Conservation (phyloP, 352 stramenopile species). For the Phytophthora constricta region DNA sequence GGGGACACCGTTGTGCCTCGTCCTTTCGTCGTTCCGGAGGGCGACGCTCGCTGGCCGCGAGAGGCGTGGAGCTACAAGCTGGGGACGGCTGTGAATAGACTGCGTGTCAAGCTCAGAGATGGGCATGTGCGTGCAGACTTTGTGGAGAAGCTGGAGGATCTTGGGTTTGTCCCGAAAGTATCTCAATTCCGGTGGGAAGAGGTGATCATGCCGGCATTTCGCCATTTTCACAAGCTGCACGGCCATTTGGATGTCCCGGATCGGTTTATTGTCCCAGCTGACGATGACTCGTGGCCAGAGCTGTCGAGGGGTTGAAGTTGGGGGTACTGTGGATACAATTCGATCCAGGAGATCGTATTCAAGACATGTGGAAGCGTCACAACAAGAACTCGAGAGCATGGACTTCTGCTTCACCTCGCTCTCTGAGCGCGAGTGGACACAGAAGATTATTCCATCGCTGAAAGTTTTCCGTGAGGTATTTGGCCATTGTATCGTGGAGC, state of each 20-base stretch:
- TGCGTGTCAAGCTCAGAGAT: conserved; percentile 21
- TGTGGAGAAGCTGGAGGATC: conserved; percentile 10
- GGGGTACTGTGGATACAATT: conserved; percentile 21
- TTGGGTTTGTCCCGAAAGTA: conserved; percentile 36
- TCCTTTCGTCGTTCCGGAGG: conserved; percentile 34
- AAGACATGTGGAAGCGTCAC: conserved; percentile 31
- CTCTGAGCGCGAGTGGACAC: conserved; percentile 45
- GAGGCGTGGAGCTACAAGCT: conserved; percentile 34
- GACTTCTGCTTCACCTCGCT: conserved; percentile 51
- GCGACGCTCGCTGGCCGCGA: conserved; percentile 25
- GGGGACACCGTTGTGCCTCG: conserved; percentile 34
- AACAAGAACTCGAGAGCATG: conserved; percentile 37
- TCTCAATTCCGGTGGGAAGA: conserved; percentile 29
- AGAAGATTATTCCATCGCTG: conserved; percentile 44
- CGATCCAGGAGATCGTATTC: no score
- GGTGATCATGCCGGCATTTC: conserved; percentile 37
- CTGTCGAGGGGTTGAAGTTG: conserved; percentile 34
- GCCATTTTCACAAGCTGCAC: conserved; percentile 24
- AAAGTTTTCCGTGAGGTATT: conserved; percentile 28
- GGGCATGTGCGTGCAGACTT: neutral
- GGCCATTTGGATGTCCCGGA: conserved; percentile 35
- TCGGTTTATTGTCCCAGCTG: conserved; percentile 31
- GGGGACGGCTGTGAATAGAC: conserved; percentile 11
- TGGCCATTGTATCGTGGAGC: conserved; percentile 36
- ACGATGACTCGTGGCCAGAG: conserved; percentile 22